Base-by-base conservation (phyloP, 1,139 yeast species). In the Protomyces gravidus region DNA sequence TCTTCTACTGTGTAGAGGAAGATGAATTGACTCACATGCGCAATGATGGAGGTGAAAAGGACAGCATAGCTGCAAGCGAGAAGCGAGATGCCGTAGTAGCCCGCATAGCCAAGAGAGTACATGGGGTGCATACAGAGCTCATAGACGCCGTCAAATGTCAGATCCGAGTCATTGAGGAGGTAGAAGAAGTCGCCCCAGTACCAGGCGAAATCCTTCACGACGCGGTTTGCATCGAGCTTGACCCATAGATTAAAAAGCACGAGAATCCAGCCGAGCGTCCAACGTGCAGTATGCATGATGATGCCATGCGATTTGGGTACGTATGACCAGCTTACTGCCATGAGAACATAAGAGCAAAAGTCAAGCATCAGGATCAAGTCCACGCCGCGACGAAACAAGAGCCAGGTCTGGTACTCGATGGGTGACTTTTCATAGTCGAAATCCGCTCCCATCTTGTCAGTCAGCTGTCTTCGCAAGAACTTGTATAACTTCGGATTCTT, bases 121-220 rank as follows among this genome's bases (percentile, higher is more conserved):
- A 88, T 88, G 60, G 96, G 96, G 70, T 88, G 96, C 45, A 96
- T 96, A 13, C 92, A 89, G 80, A 88, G 80, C 72, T 88, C 95
- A 71, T 87, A 88, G 9, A 88, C 95, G 50, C 96, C 96, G 70
- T 89, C 95, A 72, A 88, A 88, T 33, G 88, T 85, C 68, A 88
- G 78, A 64, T 86, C 85, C 68, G 84, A 82, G 66, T 87, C 88
- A 69, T 87, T 86, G 63, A 90, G 78, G 73, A 86, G 86, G 77
- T 88, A 88, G 5, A 36, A 36, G 74, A 88, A 88, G 71, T 88
- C 96, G 32, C 96, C 96, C 96, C 96, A 88, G 72, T 88, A 88
- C 96, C 96, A 88, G 11, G 96, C 96, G 69, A 84, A 89, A 71
- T 88, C 96, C 70, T 88, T 87, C 61, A 88, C 90, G 25, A 89